Evolutionary conservation across 1,139 yeast genomes (phyloP).

Genomic region (Scheffersomyces illinoinensis): DNA sequence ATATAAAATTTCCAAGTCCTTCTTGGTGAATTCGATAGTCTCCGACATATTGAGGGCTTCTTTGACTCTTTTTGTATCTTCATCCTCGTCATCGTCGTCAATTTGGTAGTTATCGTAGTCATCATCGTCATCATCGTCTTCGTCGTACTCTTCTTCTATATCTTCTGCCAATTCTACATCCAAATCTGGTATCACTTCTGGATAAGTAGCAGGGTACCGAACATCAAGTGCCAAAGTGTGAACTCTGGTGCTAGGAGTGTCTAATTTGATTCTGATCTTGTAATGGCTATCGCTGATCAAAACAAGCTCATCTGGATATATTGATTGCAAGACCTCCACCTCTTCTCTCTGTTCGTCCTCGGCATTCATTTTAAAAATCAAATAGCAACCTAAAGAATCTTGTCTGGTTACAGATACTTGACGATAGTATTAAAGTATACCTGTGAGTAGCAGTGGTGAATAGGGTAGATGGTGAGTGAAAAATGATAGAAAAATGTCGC

Average conservation of each 20-base stretch:
- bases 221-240: slow-evolving; percentile 57
- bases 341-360: slow-evolving; percentile 78
- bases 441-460: background rate
- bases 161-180: slow-evolving; percentile 39
- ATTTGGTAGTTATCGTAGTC: slow-evolving; percentile 41
- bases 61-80: slow-evolving; percentile 44
- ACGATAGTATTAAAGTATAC: background rate
- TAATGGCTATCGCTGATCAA: slow-evolving; percentile 45
- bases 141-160: slow-evolving; percentile 36
- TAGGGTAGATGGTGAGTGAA: background rate
- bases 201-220: slow-evolving; percentile 70
- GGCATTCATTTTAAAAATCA: slow-evolving; percentile 53
- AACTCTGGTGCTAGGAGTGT: slow-evolving; percentile 55
- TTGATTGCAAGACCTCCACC: slow-evolving; percentile 79
- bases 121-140: slow-evolving; percentile 38
- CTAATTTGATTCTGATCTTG: slow-evolving; percentile 51
- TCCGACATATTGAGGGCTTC: slow-evolving; percentile 57
- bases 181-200: slow-evolving; percentile 65
- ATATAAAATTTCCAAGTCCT: slow-evolving; percentile 45
- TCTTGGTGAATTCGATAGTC: slow-evolving; percentile 47
- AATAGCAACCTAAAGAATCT: background rate
- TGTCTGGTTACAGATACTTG: background rate
- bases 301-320: slow-evolving; percentile 85
- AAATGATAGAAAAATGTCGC: background rate
- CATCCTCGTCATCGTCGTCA: slow-evolving; percentile 45